Base-by-base conservation (phyloP, 176 grass and related monocot species). In the Oryza brachyantha region DNA sequence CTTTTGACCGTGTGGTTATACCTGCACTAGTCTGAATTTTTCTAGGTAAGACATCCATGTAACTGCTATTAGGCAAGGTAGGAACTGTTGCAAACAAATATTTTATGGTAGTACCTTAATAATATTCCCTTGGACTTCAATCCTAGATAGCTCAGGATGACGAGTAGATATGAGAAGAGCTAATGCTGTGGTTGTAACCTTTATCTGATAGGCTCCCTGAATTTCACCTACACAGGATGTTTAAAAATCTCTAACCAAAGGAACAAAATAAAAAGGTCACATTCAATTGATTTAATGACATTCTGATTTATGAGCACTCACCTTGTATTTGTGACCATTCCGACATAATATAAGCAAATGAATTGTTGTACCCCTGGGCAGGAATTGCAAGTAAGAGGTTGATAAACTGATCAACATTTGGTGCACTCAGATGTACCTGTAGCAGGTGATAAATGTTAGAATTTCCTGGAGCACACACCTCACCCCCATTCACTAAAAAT, bases 171-270 rank as follows among this genome's bases (percentile, higher is more conserved):
- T 55, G 38, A 98, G 88, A 82, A 98, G 86, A 84, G 85, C 85
- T 85, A 98, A 85, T 63, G 92, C 96, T 62, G 89, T 93, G 25
- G 96, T 92, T 60, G 95, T 98, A 60, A 98, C 90, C 64, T 94
- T 98, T 90, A 98, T 98, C 82, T 98, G 95, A 78, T 98, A 98
- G 34, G 89, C 83, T 81, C 95, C 95, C 64, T 94, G 92, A 86
- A 98, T 92, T 90, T 98, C 92, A 87, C 92, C 92, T 98, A 71
- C 54, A 86, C 46, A 48, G 38, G 19, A 55, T 78, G 67, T 68
- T 72, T 73, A 64, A 68, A 71, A 61, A 61, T 59, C 39, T 76
- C 29, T 78, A 37, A 38, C 25, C 41, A 43, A 78, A 8, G 25
- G 21, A 82, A 55, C 13, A 52, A 19, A 8, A 21, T 21, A 73